These are phyloP conservation scores for Candida peoriensis DNA, from an alignment of 805 yeast genomes.

Conservation along the genomic window DNA sequence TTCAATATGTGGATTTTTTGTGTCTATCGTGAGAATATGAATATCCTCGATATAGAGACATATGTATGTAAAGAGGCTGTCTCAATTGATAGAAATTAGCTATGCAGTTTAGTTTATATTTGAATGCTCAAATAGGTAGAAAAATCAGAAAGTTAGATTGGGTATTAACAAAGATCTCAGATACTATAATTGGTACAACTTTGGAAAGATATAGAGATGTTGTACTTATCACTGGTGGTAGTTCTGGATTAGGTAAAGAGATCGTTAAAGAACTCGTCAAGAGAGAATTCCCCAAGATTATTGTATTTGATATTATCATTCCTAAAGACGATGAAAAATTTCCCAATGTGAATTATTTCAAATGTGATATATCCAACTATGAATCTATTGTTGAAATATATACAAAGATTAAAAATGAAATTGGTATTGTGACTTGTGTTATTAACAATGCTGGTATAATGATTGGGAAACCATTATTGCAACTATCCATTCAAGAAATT, in stretches of 20 bases:
- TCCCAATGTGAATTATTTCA: constrained; percentile 45
- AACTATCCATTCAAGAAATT: constrained; percentile 52
- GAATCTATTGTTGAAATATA: constrained; percentile 38
- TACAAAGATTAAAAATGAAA: constrained; percentile 32
- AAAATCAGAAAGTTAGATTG: background rate
- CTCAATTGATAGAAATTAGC: too few relatives aligned
- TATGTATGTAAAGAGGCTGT: too few relatives aligned
- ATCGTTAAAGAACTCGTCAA: constrained; percentile 42
- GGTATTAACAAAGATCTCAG: constrained; percentile 7
- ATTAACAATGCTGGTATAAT: constrained; percentile 86
- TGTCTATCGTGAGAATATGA: too few relatives aligned
- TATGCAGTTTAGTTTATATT: too few relatives aligned
- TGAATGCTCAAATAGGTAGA: too few relatives aligned
- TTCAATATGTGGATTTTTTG: too few relatives aligned
- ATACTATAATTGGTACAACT: constrained; percentile 42
- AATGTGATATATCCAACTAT: constrained; percentile 65
- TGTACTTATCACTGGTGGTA: constrained; percentile 80
- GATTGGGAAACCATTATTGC: constrained; percentile 50
- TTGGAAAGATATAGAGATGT: constrained; percentile 54
- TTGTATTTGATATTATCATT: constrained; percentile 55
- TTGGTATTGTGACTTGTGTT: constrained; percentile 62
- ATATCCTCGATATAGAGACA: too few relatives aligned
- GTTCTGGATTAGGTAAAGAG: constrained; percentile 71
- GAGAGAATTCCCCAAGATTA: constrained; percentile 42
- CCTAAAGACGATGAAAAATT: constrained; percentile 26